These are phyloP conservation scores for Lactifluus hygrophoroides DNA, from an alignment of 768 basidiomycete genomes.

Conservation along the genomic window DNA sequence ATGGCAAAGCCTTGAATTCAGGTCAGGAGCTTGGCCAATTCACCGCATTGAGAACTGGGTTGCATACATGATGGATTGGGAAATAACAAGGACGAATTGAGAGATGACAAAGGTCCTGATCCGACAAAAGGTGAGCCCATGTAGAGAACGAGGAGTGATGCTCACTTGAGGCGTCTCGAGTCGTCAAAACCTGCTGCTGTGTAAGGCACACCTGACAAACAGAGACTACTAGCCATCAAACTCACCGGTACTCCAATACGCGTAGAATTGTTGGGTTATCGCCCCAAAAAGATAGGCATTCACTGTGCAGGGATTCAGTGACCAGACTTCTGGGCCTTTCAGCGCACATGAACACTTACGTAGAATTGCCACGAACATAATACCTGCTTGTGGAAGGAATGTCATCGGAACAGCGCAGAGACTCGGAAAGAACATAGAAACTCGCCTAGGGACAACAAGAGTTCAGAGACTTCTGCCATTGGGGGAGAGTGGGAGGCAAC, in stretches of 20 bases:
- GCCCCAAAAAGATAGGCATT: background rate
- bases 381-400: background rate
- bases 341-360: background rate
- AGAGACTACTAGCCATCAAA: background rate
- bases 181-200: background rate
- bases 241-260: conserved; percentile 1
- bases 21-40: background rate
- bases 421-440: background rate
- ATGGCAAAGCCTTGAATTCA: background rate
- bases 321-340: too few relatives aligned
- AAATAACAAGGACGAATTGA: background rate
- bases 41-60: background rate
- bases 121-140: background rate
- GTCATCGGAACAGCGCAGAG: background rate
- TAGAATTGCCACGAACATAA: background rate
- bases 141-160: background rate
- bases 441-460: background rate
- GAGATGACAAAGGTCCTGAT: background rate
- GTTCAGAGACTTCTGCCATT: background rate
- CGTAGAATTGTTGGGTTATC: background rate
- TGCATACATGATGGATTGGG: background rate
- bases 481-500: too few relatives aligned
- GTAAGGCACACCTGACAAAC: background rate
- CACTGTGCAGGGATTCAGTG: background rate
- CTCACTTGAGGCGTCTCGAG: background rate